phyloP scores from a whole-genome alignment of 371 early-diverging fungal genomes.

The Syncephalis plumigaleata region DNA sequence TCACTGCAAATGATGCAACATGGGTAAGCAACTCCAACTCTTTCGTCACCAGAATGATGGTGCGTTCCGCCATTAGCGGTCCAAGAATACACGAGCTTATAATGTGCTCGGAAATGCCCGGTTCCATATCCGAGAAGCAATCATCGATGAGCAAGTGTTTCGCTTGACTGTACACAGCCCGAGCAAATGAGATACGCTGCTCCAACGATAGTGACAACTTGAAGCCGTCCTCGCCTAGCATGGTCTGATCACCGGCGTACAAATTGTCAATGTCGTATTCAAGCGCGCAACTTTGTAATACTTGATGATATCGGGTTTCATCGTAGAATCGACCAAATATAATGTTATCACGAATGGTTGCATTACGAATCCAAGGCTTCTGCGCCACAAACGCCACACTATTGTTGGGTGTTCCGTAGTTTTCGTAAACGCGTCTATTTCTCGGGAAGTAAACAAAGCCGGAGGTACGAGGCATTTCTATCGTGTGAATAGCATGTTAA shows the following conservation, averaged over 20 bases:
- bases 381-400: slow-evolving; percentile 68
- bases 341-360: slow-evolving; percentile 68
- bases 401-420: slow-evolving; percentile 19
- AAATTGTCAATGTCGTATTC: slow-evolving; percentile 60
- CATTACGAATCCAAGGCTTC: slow-evolving; percentile 75
- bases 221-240: slow-evolving; percentile 79
- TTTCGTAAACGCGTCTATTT: slow-evolving; percentile 12
- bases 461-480: slow-evolving; percentile 32
- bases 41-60: slow-evolving; percentile 77
- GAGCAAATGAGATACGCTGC: slow-evolving; percentile 63
- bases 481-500: slow-evolving; percentile 32
- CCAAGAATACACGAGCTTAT: slow-evolving; percentile 48
- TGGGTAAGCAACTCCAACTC: slow-evolving; percentile 59
- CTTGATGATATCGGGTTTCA: slow-evolving; percentile 37
- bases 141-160: slow-evolving; percentile 66
- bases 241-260: slow-evolving; percentile 74
- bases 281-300: slow-evolving; percentile 41
- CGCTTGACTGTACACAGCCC: slow-evolving; percentile 65
- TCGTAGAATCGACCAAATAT: slow-evolving; percentile 59
- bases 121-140: slow-evolving; percentile 62
- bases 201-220: slow-evolving; percentile 59
- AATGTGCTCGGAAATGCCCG: slow-evolving; percentile 77
- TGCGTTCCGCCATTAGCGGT: slow-evolving; percentile 50
- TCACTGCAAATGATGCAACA: slow-evolving; percentile 38
- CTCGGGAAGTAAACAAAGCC: slow-evolving; percentile 24